These are phyloP conservation scores for Lentinula novae-zelandiae DNA, from an alignment of 1,284 basidiomycete genomes.

Conservation along the genomic window DNA sequence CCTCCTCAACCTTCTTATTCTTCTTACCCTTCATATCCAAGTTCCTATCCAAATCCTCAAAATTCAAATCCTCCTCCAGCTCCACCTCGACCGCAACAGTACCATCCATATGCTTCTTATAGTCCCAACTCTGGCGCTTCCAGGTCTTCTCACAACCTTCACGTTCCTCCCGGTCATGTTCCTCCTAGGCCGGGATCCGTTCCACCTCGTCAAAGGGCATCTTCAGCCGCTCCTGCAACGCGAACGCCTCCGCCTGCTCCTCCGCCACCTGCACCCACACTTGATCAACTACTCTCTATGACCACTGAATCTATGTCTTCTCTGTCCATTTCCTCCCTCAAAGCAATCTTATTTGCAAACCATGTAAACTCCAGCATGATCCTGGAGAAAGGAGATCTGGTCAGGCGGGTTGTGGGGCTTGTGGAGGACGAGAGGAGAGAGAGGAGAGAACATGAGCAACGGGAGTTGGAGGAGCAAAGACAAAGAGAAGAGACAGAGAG, in stretches of 20 bases:
- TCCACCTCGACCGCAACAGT: constrained; percentile 8
- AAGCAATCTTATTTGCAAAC: constrained; percentile 72
- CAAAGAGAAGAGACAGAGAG: constrained; percentile 56
- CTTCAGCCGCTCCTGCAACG: constrained; percentile 14
- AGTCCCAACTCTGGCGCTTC: constrained; percentile 11
- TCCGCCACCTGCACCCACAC: constrained; percentile 23
- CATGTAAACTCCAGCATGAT: constrained; percentile 60
- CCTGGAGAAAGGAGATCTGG: constrained; percentile 73
- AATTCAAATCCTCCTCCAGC: constrained; percentile 22
- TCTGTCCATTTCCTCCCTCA: constrained; percentile 65
- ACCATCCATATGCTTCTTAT: constrained; percentile 16
- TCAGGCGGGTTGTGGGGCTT: constrained; percentile 60
- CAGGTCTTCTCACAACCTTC: constrained; percentile 18
- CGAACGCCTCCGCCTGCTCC: constrained; percentile 27
- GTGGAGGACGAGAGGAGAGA: constrained; percentile 65
- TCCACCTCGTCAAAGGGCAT: constrained; percentile 8
- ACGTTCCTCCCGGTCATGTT: constrained; percentile 7
- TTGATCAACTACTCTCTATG: constrained; percentile 67
- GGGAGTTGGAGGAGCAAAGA: constrained; percentile 35
- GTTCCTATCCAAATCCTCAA: constrained; percentile 8
- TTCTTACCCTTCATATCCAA: constrained; percentile 28
- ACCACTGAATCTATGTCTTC: constrained; percentile 48
- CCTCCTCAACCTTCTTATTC: constrained; percentile 35
- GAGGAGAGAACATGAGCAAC: constrained; percentile 28
- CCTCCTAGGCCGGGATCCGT: background rate